A percentile compares a stretch with the other conserved stretches of the same genome.
These are phyloP conservation scores for Penicillium arizonense DNA, from an alignment of 495 filamentous ascomycete genomes.

Conservation along the genomic window DNA sequence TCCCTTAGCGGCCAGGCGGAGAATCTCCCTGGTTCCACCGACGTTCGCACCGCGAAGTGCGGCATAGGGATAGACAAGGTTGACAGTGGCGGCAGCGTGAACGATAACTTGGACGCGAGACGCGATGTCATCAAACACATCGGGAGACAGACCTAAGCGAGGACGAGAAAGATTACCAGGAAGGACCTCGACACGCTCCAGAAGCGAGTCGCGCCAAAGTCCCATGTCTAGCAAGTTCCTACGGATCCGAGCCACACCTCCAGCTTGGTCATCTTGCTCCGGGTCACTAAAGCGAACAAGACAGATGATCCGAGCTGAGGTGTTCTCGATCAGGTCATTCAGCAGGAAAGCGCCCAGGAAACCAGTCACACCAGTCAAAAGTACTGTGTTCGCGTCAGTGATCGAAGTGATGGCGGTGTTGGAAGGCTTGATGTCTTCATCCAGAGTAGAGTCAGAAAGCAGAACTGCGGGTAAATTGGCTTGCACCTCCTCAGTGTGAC, in stretches of 20 bases:
- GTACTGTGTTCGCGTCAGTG: slow-evolving; percentile 55
- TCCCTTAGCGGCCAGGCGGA: slow-evolving; percentile 58
- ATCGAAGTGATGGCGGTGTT: slow-evolving; percentile 49
- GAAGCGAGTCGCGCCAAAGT: slow-evolving; percentile 63
- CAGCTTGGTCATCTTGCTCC: slow-evolving; percentile 49
- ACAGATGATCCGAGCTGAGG: slow-evolving; percentile 63
- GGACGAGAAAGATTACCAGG: slow-evolving; percentile 61
- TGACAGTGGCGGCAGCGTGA: slow-evolving; percentile 65
- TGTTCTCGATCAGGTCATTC: slow-evolving; percentile 51
- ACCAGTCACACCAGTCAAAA: slow-evolving; percentile 61
- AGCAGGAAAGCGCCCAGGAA: slow-evolving; percentile 58
- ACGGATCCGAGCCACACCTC: slow-evolving; percentile 56
- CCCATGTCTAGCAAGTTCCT: slow-evolving; percentile 64
- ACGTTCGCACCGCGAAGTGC: slow-evolving; percentile 58
- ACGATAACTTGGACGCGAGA: slow-evolving; percentile 59
- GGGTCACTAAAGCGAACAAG: slow-evolving; percentile 63
- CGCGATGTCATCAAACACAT: slow-evolving; percentile 56
- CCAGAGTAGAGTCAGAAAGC: slow-evolving; percentile 56
- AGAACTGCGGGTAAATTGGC: slow-evolving; percentile 62
- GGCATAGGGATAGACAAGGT: slow-evolving; percentile 66
- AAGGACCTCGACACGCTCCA: slow-evolving; percentile 66
- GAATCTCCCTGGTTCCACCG: slow-evolving; percentile 60
- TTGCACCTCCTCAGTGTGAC: slow-evolving; percentile 63
- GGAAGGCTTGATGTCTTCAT: slow-evolving; percentile 53
- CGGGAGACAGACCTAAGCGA: slow-evolving; percentile 55